Base-by-base conservation (phyloP, 2,329 filamentous ascomycete species). In the Aspergillus aculeatus region DNA sequence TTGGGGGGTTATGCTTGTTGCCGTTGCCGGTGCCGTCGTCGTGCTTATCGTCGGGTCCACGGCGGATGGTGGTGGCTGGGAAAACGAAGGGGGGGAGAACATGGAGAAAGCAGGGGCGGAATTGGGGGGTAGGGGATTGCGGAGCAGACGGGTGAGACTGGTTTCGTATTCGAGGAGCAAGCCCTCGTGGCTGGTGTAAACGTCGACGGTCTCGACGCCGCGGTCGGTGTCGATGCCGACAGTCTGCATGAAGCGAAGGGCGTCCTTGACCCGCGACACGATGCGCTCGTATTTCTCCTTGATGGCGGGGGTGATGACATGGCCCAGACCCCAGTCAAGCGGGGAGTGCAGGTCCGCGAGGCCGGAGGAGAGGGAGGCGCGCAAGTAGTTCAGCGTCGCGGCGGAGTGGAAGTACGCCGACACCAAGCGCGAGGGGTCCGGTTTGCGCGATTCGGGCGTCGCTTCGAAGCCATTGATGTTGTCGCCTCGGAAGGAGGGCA, bases 401-500 rank as follows among this genome's bases (percentile, higher is more conserved):
- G 95, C 91, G 0, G 94, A 97, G 77, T 98, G 90, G 77, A 96
- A 95, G 81, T 99, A 99, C 3, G 95, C 95, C 63, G 89, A 87
- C 44, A 98, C 90, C 7, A 99, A 84, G 44, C 95, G 85, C 53
- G 85, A 84, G 1, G 95, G 94, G 72, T 98, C 92, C 35, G 96
- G 88, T 44, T 84, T 84, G 58, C 95, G 82, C 64, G 93, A 86
- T n/a, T 89, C 86, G 0, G 86, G 79, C 41, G 86, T 75, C 11
- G 78, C 72, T 9, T 74, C 84, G 77, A 89, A 96, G 26, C 94
- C 94, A 72, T 99, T 99, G 64, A 99, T 83, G 62, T 98, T 98
- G 69, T 99, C 95, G 16, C 95, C 95, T 55, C 95, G 84, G 83
- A 98, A 99, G 47, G 91, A 95, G 4, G 91, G 90, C 57, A 96